phyloP scores from a whole-genome alignment of 1,139 yeast species.

The Pneumocystis sp. region DNA sequence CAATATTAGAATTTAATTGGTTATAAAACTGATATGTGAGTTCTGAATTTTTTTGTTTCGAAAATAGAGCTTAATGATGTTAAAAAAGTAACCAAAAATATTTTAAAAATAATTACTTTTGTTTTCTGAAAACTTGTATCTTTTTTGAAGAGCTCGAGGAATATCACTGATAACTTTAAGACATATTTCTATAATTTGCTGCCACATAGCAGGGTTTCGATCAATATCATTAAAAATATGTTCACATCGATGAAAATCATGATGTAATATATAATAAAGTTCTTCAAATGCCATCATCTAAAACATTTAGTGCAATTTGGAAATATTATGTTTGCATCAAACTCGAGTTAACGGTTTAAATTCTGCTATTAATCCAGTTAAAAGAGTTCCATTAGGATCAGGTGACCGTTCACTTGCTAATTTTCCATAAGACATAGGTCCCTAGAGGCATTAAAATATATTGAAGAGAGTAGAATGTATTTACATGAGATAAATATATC shows the following conservation, averaged over 20 bases:
- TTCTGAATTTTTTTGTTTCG: slow-evolving; percentile 1
- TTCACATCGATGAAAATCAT: slow-evolving; percentile 22
- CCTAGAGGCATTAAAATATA: slow-evolving; percentile 27
- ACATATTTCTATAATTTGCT: slow-evolving; percentile 15
- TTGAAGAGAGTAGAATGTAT: not conserved
- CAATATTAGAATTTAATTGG: slow-evolving; percentile 1
- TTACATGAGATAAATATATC: slow-evolving; percentile 43
- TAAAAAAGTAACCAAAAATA: slow-evolving; percentile 1
- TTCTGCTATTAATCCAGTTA: slow-evolving; percentile 49
- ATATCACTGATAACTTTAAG: slow-evolving; percentile 7
- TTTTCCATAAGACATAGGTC: slow-evolving; percentile 63
- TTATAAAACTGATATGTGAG: slow-evolving; percentile 5
- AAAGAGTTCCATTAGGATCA: slow-evolving; percentile 58
- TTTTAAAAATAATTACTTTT: not conserved
- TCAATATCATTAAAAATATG: slow-evolving; percentile 25
- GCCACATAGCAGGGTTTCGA: slow-evolving; percentile 16
- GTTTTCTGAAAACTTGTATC: slow-evolving; percentile 1
- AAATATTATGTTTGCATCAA: not conserved
- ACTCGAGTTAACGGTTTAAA: slow-evolving; percentile 37
- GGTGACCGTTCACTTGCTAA: slow-evolving; percentile 53
- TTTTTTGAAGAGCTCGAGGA: slow-evolving; percentile 8
- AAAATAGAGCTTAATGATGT: slow-evolving; percentile 6
- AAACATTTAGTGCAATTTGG: not conserved
- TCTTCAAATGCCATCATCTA: slow-evolving; percentile 28
- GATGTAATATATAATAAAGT: slow-evolving; percentile 22